phyloP scores from a whole-genome alignment of 306 rosid genomes.

The Acacia crassicarpa region DNA sequence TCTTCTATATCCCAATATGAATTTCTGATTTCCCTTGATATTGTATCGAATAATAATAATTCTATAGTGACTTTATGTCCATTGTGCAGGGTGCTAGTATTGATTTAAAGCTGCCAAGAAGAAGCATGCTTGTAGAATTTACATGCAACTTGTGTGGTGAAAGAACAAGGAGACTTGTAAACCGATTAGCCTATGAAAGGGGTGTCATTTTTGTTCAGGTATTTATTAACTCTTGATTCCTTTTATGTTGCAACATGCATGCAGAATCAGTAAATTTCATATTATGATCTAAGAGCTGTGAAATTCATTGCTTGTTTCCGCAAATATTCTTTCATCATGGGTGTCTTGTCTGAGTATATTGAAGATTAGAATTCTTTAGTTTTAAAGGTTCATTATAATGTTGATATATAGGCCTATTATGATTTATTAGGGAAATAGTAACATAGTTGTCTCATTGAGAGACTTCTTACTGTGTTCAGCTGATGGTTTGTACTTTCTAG shows the following conservation, averaged over 20 bases:
- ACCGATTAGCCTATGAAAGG: slow-evolving; percentile 81
- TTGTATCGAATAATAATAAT: neutral
- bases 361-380: neutral
- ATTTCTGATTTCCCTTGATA: neutral
- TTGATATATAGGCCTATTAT: neutral
- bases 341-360: neutral
- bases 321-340: neutral
- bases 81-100: slow-evolving; percentile 57
- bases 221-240: slow-evolving; percentile 22
- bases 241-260: neutral
- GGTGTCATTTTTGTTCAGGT: slow-evolving; percentile 85
- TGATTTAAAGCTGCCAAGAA: slow-evolving; percentile 72
- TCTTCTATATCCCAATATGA: slow-evolving; percentile 3
- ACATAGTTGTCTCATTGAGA: neutral
- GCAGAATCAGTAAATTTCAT: slow-evolving; percentile 15
- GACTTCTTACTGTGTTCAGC: neutral
- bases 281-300: slow-evolving; percentile 9
- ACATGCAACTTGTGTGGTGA: slow-evolving; percentile 74
- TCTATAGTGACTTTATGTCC: slow-evolving; percentile 4
- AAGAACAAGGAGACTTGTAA: slow-evolving; percentile 76
- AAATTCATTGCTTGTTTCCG: neutral
- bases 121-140: slow-evolving; percentile 83
- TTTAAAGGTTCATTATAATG: neutral
- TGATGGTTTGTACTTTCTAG: slow-evolving; percentile 2
- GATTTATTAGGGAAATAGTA: neutral